Evolutionary conservation across 1,284 basidiomycete genomes (phyloP), one percentile per base, ranked within the genome.

Genomic region (Cutaneotrichosporon cutaneum): DNA sequence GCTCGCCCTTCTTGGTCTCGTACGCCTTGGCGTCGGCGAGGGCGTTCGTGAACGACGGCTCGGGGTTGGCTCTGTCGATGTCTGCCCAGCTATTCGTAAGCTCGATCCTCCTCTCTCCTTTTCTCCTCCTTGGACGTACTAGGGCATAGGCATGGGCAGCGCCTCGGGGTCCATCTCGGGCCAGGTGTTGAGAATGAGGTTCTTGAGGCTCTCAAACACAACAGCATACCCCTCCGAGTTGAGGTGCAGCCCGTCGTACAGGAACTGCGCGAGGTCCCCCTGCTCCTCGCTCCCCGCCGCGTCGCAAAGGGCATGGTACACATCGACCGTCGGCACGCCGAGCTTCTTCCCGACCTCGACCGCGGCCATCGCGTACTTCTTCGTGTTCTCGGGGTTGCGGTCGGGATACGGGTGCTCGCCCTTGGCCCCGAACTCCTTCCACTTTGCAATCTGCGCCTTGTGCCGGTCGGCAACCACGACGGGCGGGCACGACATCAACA

Each of bases 401-500:
- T 87, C 87, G 47, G 85, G 77, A 35, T 57, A 52, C 2, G 65
- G 66, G 13, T 61, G 58, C 44, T 66, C 58, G 39, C 68, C 71
- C 72, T 78, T 60, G 73, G 63, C 59, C 1, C 68, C 68, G 51
- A 69, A 70, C 50, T 61, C 60, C 54, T 64, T 56, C 71, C 71
- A 72, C 51, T 63, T 80, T 36, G 84, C 84, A 45, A 81, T 74
- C 60, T 64, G 62, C 3, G 47, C 59, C 14, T 27, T 26, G 18
- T 22, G 27, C 51, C 84, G 81, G 32, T 81, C 77, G 26, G 74
- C 75, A 4, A 85, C 85, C 70, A 89, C 88, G 59, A 94, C 83
- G 2, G 93, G 93, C 4, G 93, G 91, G 16, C 92, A 88, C 5
- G 89, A 90, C 65, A 95, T 85, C 61, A 95, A 81, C 54, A 95